Conservation (phyloP, 176 grass and related monocot genomes). For the Bonia amplexicaulis region DNA sequence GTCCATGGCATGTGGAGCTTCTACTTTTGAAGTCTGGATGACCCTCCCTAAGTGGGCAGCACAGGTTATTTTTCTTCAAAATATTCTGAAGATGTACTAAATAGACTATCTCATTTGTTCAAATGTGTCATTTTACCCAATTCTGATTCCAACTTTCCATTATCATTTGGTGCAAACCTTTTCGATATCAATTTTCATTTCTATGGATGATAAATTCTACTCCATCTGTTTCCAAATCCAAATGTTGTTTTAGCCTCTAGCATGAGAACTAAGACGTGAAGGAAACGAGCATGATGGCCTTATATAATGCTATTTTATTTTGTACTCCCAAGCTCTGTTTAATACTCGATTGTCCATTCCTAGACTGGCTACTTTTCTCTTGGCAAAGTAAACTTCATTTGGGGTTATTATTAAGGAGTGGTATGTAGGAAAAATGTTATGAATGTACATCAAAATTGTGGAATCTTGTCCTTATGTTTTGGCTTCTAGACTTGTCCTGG, state of each 20-base stretch:
- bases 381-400: neutral
- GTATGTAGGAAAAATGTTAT: neutral
- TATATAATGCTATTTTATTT: neutral
- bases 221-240: neutral
- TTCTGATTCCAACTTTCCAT: neutral
- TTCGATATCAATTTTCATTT: neutral
- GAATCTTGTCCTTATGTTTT: neutral
- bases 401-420: neutral
- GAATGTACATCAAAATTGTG: neutral
- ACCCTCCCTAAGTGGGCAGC: conserved; percentile 65
- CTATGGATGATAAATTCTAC: neutral
- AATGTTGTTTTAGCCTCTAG: neutral
- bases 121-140: neutral
- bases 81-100: neutral
- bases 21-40: conserved; percentile 67
- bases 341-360: neutral
- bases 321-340: neutral
- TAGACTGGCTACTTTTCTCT: neutral
- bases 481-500: neutral
- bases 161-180: neutral
- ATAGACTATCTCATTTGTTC: neutral
- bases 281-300: neutral
- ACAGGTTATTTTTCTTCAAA: conserved; percentile 47
- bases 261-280: neutral
- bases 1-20: conserved; percentile 56